These are phyloP conservation scores for Aspergillus ellipticus DNA, from an alignment of 495 filamentous ascomycete species.

Conservation along the genomic window DNA sequence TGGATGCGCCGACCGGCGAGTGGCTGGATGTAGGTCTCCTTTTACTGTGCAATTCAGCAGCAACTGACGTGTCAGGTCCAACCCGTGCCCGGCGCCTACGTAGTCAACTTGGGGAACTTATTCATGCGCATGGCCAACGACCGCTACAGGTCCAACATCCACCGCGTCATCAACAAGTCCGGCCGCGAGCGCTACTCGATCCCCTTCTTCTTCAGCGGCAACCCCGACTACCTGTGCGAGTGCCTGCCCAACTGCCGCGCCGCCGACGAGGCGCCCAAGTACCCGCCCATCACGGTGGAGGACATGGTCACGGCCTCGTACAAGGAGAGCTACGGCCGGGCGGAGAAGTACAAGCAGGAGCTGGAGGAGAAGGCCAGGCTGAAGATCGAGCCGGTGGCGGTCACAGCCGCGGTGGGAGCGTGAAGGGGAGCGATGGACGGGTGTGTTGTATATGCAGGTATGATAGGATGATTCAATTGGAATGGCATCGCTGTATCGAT, in stretches of 20 bases:
- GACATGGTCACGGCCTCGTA: conserved; percentile 32
- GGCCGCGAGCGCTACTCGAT: conserved; percentile 54
- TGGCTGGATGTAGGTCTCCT: conserved; percentile 36
- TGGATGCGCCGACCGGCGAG: conserved; percentile 42
- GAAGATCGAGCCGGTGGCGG: conserved; percentile 2
- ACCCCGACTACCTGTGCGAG: conserved; percentile 51
- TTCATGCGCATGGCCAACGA: conserved; percentile 62
- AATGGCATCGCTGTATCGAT: no score
- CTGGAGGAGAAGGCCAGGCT: conserved; percentile 17
- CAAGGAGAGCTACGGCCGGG: conserved; percentile 34
- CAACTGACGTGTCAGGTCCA: conserved; percentile 36
- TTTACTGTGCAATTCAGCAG: neutral
- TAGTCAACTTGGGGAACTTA: conserved; percentile 56
- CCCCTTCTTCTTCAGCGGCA: conserved; percentile 57
- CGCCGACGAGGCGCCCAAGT: conserved; percentile 37
- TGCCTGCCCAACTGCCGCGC: conserved; percentile 48
- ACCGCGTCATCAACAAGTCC: conserved; percentile 49
- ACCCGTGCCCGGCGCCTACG: conserved; percentile 45
- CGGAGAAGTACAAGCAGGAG: conserved; percentile 31
- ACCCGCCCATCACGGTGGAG: conserved; percentile 44
- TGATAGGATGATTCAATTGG: no score
- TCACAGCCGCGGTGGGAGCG: conserved; percentile 17
- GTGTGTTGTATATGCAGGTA: neutral
- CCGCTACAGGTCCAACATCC: conserved; percentile 51
- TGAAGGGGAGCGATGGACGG: conserved; percentile 3